Evolutionary conservation across 2,329 filamentous ascomycete species (phyloP).

Genomic region (Neonectria ditissima): DNA sequence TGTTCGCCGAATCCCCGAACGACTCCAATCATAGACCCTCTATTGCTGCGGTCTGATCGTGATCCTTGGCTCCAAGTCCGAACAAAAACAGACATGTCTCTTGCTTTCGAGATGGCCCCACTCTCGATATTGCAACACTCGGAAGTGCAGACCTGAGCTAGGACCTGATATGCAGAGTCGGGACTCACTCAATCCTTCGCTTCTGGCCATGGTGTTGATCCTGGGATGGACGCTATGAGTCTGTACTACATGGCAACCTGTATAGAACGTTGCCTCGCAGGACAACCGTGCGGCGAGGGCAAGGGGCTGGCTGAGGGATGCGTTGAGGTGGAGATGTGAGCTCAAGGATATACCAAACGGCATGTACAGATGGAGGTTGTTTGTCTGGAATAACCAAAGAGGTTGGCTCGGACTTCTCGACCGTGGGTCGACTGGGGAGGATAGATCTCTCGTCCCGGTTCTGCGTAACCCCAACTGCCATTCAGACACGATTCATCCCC

Average conservation of each 20-base stretch:
- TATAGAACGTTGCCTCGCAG: conserved; percentile 6
- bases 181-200: conserved; percentile 4
- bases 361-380: conserved; percentile 23
- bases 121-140: conserved; percentile 6
- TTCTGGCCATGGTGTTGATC: background rate
- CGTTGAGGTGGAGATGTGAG: conserved; percentile 8
- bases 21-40: conserved; percentile 6
- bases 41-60: background rate
- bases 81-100: conserved; percentile 1
- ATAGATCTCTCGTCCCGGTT: conserved; percentile 36
- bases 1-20: background rate
- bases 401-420: conserved; percentile 24
- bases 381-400: conserved; percentile 22
- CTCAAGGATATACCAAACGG: background rate
- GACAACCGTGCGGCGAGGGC: conserved; percentile 3
- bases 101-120: conserved; percentile 8
- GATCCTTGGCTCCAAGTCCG: background rate
- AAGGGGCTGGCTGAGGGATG: conserved; percentile 5
- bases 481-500: conserved; percentile 39
- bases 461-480: conserved; percentile 36
- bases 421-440: conserved; percentile 33
- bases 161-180: background rate
- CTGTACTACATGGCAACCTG: conserved; percentile 15
- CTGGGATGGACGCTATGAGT: conserved; percentile 13
- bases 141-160: conserved; percentile 2